Base-by-base conservation (phyloP, 1,284 basidiomycete species). In the Pascua guehoae region DNA sequence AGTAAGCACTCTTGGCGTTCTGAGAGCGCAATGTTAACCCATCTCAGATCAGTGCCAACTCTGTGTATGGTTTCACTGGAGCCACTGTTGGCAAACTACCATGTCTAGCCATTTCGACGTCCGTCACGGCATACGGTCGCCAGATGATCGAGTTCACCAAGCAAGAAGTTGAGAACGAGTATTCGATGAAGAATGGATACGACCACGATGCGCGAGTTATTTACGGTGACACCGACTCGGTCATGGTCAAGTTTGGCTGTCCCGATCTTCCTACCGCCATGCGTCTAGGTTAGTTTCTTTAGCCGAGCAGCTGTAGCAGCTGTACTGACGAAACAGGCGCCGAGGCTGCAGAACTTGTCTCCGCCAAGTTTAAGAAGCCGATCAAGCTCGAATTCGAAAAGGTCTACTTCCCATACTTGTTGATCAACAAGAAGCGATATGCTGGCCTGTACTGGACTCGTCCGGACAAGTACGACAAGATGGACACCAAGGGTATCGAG, bases 301-400 rank as follows among this genome's bases (percentile, higher is more conserved):
- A 7, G 4, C 24, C 24, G 3, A 32, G 3, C 24, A 32, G 37
- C 7, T 38, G 38, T 7, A 18, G 4, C 41, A 36, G 41, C 17
- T 11, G 12, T 5, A 10, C 41, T 63, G 42, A 63, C 44, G 8
- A 15, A 32, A 32, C 40, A 92, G 94, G 95, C 41, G 86, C 87
- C 36, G 91, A 98, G 78, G 96, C 96, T 0, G 96, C 96, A 1
- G 87, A 89, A 37, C 83, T 90, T n/a, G 95, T 98, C 8, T 93
- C 93, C 0, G 75, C 81, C 41, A 91, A 92, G 73, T 98, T 98
- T 76, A 80, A 92, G 68, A 88, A 88, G 69, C 93, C 94, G 0
- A 97, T 97, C 81, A 97, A 96, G 72, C 84, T 98, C 16, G 94
- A 97, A 75, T 98, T 98, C 78, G 93, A 98, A 74, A 97, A 98